Conservation (phyloP, 768 basidiomycete species). For the Panellus pusillus region DNA sequence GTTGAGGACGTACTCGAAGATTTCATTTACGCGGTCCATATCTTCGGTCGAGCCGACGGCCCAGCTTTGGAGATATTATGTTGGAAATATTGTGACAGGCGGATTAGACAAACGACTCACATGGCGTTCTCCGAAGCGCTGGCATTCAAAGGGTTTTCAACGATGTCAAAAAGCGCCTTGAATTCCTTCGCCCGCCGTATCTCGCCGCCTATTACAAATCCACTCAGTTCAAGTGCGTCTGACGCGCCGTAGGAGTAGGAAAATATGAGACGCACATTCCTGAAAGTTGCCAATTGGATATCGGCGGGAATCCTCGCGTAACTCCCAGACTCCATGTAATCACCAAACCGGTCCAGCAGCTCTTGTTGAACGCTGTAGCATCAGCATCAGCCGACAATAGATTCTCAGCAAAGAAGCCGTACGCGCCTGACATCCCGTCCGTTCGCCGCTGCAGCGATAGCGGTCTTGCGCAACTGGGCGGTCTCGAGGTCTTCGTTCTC, state of each 20-base stretch:
- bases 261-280: constrained; percentile 38
- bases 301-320: constrained; percentile 78
- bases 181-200: constrained; percentile 77
- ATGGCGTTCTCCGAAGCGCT: constrained; percentile 50
- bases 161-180: constrained; percentile 66
- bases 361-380: constrained; percentile 64
- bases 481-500: constrained; percentile 65
- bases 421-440: constrained; percentile 24
- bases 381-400: too few species aligned
- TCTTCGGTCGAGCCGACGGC: constrained; percentile 66
- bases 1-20: constrained; percentile 55
- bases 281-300: constrained; percentile 57
- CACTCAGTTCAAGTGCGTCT: background rate
- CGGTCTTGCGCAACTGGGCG: constrained; percentile 71
- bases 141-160: constrained; percentile 70
- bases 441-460: constrained; percentile 51
- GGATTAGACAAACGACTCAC: constrained; percentile 35
- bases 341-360: constrained; percentile 66
- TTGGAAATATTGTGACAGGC: background rate
- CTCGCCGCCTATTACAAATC: constrained; percentile 54
- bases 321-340: constrained; percentile 70
- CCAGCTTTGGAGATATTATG: constrained; percentile 39
- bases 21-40: constrained; percentile 53
- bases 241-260: background rate
- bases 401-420: too few species aligned